A percentile compares a stretch with the other conserved stretches of the same genome.
These are phyloP conservation scores for Metarhizium sp. DNA, from an alignment of 2,329 filamentous ascomycete genomes.

Conservation along the genomic window DNA sequence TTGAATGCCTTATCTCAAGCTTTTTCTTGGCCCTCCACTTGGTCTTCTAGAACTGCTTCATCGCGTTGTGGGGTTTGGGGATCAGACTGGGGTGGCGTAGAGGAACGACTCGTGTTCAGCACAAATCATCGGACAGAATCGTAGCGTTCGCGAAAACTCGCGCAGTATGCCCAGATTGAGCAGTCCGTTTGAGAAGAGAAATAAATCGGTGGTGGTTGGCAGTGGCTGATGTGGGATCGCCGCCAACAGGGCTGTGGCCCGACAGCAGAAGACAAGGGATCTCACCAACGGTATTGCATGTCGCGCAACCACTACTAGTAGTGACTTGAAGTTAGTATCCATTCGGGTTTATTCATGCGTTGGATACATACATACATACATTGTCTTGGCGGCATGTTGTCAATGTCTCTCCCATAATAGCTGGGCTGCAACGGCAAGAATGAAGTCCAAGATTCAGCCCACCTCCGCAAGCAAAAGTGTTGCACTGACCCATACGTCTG, in stretches of 20 bases:
- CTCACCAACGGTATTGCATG: no score
- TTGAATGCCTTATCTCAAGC: background rate
- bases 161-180: background rate
- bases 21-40: slow-evolving; percentile 1
- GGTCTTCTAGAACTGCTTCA: background rate
- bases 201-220: background rate
- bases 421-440: no score
- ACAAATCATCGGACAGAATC: background rate
- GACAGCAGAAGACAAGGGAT: background rate
- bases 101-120: background rate
- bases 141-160: background rate
- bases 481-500: background rate
- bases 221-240: background rate
- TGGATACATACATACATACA: no score
- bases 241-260: background rate
- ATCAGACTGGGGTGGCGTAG: background rate
- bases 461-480: background rate
- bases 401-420: no score
- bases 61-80: background rate
- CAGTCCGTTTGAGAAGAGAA: background rate
- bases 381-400: no score
- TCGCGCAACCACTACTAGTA: no score
- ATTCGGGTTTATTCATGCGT: no score
- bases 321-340: no score
- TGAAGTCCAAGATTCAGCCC: background rate